Evolutionary conservation across 129 eudicot species (phyloP).

Genomic region (Kitagawia praeruptora): DNA sequence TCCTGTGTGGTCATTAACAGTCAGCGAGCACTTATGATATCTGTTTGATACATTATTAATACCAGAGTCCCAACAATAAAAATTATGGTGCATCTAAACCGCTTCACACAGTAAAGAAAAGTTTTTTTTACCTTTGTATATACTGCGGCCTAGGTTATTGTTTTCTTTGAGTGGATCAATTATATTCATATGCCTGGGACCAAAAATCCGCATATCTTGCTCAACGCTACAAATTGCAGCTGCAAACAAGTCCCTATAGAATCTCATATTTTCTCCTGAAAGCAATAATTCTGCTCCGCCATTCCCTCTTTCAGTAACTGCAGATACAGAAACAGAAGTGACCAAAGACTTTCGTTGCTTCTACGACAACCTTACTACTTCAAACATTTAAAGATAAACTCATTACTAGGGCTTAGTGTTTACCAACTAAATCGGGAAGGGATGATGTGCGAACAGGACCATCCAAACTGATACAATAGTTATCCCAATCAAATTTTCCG

Average conservation of each 20-base stretch:
- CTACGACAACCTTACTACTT: not conserved
- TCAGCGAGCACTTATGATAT: too few species aligned
- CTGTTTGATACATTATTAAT: too few species aligned
- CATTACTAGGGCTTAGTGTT: constrained; percentile 13
- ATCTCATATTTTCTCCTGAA: constrained; percentile 22
- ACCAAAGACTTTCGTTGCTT: too few species aligned
- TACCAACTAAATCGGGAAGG: constrained; percentile 53
- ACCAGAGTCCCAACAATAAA: too few species aligned
- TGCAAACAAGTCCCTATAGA: constrained; percentile 34
- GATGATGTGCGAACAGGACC: constrained; percentile 54
- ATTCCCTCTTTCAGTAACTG: constrained; percentile 42
- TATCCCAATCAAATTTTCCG: constrained; percentile 70
- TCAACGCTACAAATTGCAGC: constrained; percentile 22
- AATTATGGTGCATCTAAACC: too few species aligned
- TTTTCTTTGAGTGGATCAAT: constrained; percentile 68
- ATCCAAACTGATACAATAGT: constrained; percentile 47
- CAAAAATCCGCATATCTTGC: constrained; percentile 25
- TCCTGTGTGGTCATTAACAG: too few species aligned
- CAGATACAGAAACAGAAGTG: not conserved
- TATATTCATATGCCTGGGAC: constrained; percentile 47
- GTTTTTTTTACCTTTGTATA: constrained; percentile 39
- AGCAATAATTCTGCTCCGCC: constrained; percentile 24
- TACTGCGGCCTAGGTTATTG: constrained; percentile 90
- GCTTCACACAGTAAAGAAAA: not conserved
- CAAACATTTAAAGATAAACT: not conserved